These are phyloP conservation scores for Leishmania major DNA, from an alignment of 208 protist species.

Conservation along the genomic window DNA sequence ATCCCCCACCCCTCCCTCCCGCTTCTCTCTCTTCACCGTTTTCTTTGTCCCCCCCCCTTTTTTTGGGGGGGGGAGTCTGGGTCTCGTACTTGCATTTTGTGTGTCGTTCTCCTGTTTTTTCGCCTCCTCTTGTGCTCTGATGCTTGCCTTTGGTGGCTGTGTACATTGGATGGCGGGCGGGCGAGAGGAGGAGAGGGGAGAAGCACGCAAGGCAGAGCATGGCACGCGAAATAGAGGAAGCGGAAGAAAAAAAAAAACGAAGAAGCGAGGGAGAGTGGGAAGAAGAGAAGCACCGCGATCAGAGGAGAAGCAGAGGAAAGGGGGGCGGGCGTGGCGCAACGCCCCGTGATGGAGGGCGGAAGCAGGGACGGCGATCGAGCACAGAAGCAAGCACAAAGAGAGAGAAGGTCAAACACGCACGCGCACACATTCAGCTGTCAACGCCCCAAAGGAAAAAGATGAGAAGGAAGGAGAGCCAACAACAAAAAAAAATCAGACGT, in stretches of 20 bases:
- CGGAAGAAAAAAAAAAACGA: too few relatives aligned
- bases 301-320: not conserved
- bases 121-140: not conserved
- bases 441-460: not conserved
- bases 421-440: not conserved
- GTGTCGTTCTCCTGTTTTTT: not conserved
- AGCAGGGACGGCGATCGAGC: not conserved
- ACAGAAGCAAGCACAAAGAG: not conserved
- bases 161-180: not conserved
- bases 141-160: not conserved
- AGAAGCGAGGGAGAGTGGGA: too few relatives aligned
- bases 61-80: not conserved
- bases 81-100: not conserved
- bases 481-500: not conserved
- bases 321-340: not conserved
- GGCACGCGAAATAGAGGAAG: too few relatives aligned
- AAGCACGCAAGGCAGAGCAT: not conserved
- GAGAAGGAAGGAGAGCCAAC: not conserved
- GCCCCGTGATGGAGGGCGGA: not conserved
- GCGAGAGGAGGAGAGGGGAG: not conserved
- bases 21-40: not conserved
- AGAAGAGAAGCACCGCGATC: not conserved
- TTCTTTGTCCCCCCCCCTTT: too few relatives aligned
- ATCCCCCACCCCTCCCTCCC: not conserved
- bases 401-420: not conserved